Percentiles rank a stretch among this genome's conserved stretches.
Evolutionary conservation across 305 asterid genomes (phyloP).

Genomic region (Fraxinus latifolia): DNA sequence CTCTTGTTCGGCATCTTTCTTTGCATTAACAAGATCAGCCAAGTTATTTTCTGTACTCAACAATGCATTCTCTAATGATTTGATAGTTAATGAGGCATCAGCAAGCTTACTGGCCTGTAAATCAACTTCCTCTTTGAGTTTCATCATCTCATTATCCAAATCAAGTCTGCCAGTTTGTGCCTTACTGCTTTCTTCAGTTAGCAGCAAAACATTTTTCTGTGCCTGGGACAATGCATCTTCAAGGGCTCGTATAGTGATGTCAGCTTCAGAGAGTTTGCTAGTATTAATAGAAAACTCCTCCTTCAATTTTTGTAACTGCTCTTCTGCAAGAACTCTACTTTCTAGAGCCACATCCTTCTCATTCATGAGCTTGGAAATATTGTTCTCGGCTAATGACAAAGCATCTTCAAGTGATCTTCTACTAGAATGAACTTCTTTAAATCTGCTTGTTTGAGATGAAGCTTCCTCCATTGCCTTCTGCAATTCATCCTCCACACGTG

Average conservation of each 20-base stretch:
- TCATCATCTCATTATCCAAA: conserved; percentile 68
- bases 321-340: conserved; percentile 47
- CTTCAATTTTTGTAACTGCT: conserved; percentile 50
- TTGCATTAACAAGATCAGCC: conserved; percentile 51
- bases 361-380: conserved; percentile 43
- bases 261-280: conserved; percentile 52
- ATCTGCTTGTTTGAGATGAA: conserved; percentile 48
- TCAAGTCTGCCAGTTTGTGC: conserved; percentile 42
- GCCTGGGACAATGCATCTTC: conserved; percentile 67
- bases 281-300: conserved; percentile 48
- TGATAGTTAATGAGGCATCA: conserved; percentile 58
- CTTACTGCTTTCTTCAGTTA: conserved; percentile 61
- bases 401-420: conserved; percentile 57
- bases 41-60: conserved; percentile 44
- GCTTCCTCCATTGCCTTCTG: conserved; percentile 56
- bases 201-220: conserved; percentile 49
- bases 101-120: conserved; percentile 54
- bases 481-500: conserved; percentile 53
- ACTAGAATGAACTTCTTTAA: conserved; percentile 52
- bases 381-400: conserved; percentile 54
- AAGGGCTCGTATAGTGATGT: conserved; percentile 66
- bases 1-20: conserved; percentile 55
- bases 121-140: conserved; percentile 67
- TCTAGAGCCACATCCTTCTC: conserved; percentile 57
- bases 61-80: conserved; percentile 63